Evolutionary conservation across 2,329 filamentous ascomycete genomes (phyloP), one percentile per base, ranked within the genome.

Genomic region (Ustilaginoidea virens): DNA sequence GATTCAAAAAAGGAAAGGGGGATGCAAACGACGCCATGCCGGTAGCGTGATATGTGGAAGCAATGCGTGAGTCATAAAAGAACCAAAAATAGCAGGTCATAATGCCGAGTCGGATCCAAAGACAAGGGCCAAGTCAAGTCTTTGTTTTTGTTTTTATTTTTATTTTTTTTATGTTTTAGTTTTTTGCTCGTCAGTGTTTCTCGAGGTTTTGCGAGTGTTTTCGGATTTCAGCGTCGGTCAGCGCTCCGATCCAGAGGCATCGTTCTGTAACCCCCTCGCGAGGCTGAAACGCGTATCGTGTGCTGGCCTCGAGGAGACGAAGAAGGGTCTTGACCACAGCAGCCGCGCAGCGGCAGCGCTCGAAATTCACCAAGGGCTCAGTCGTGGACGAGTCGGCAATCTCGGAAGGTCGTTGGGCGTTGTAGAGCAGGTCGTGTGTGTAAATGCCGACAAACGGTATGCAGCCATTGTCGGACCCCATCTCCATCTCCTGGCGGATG

Each of bases 391-490:
- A 78, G 41, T 66, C 70, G 2, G 74, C 72, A 39, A 86, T 75
- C 48, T 80, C 75, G 2, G 76, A 74, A 2, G 81, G 78, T 36
- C 82, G 71, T 48, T 87, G 79, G 1, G 76, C 73, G 43, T 86
- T 87, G 59, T 80, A 82, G 25, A 86, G 69, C 23, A 90, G 61
- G 46, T 90, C 81, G 44, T 86, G 80, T 2, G 80, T 87, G 50
- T 90, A 90, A 31, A 77, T 74, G 33, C 75, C 81, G 27, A 90
- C 78, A 46, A 90, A 87, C 0, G 81, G 81, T 35, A 90, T 86
- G 42, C 81, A 87, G 2, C 79, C 80, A 21, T 66, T 63, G 30
- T 81, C 74, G 2, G 65, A 58, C 2, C 69, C 69, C 5, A 45
- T 42, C 49, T 90, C 81, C 81, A 87, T 90, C 52, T 87, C 81